Evolutionary conservation across 1,139 yeast genomes (phyloP), one percentile per base, ranked within the genome.

Genomic region (Hansenula anomala): DNA sequence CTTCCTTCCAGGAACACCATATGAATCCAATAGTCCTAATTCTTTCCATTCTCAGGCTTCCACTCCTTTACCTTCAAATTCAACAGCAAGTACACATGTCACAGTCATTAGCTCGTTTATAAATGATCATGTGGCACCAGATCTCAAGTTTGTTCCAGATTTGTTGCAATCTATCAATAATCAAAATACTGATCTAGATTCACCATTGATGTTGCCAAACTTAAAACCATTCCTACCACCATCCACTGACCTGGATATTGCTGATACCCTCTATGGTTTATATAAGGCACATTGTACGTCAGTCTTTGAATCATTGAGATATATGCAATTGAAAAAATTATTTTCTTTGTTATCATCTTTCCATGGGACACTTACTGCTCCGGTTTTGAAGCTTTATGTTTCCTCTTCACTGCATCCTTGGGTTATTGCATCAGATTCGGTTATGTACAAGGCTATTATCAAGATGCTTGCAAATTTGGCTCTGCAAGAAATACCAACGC

Each of bases 381-480:
- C 88, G 2, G 84, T 81, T 28, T 75, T 74, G 53, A 75, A 75
- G 47, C 62, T 87, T 16, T 75, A 81, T 50, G 66, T 69, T 13
- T 64, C 73, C 11, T 74, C 74, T n/a, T 56, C 61, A 6, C 56
- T 80, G 9, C 55, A 67, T 8, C 71, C 71, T 15, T 86, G 95
- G 95, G 71, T 85, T 15, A 56, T 70, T 36, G 63, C 71, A 33
- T 83, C 89, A 55, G 96, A 89, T 58, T 55, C 73, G 48, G 61
- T 73, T 12, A 73, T 81, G 63, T 84, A 82, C 60, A 74, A 72
- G 43, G 64, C 74, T 9, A 66, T 85, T 68, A 69, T 80, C 16
- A 75, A 76, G 47, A 71, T 82, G 72, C 60, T 87, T 44, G 72
- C 82, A n/a, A 81, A 81, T 30, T 61, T 84, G 42, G 77, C 78